Base-by-base conservation (phyloP, 805 yeast species). In the Schizosaccharomyces osmophilus region DNA sequence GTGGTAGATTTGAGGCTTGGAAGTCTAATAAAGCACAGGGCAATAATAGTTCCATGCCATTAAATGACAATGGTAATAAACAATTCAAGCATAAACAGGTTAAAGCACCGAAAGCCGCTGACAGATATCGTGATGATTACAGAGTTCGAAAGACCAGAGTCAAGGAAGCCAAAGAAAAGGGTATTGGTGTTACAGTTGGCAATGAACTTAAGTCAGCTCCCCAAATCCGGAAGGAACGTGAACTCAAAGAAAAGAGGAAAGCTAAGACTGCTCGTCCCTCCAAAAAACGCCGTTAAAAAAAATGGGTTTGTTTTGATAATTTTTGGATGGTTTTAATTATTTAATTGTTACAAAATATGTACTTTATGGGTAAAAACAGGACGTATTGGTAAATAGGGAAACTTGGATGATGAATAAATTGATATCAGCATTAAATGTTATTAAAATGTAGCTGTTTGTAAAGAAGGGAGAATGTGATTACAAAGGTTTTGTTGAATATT, bases 1-100 rank as follows among this genome's bases (percentile, higher is more conserved):
- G 95, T 1, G 99, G 99, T 58, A 82, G 87, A 65, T 93, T 81
- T 68, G 97, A 89, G 62, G 84, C 83, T 55, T 93, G 99, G 99
- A 85, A 85, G 69, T 78, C 82, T 45, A 26, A 61, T 61, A 22
- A 48, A 65, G 58, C 48, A 48, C 42, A 68, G 19, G 70, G 68
- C 45, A 69, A 64, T 55, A 68, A 68, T 59, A 68, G 70, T 32
- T 29, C 45, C n/a, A 24, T 31, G 29, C 65, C 61, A 17, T 51
- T 54, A 32, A 57, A 24, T 9, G 59, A 59, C 19, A 61, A 62
- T 19, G 48, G 65, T 32, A 17, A 17, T 29, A 51, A 24, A 29
- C 63, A 78, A 65, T 87, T 81, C 76, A 81, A 81, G 72, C 97
- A 93, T 70, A 81, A 82, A 64, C 80, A 79, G 68, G 74, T 74